phyloP scores from a whole-genome alignment of 2,329 filamentous ascomycete species.

The Zymoseptoria tritici region DNA sequence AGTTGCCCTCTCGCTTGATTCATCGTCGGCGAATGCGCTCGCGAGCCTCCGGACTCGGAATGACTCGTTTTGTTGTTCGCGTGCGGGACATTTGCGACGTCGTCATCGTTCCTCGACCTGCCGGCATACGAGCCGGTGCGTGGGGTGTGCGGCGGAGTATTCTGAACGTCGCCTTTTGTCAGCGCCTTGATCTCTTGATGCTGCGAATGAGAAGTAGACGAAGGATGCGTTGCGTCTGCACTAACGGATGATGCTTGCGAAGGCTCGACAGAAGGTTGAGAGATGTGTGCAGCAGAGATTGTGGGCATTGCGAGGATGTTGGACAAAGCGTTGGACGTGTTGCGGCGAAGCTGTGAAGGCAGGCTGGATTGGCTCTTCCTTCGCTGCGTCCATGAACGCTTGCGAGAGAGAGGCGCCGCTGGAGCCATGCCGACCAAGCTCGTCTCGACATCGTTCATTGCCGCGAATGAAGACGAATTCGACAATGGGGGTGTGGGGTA shows the following conservation, averaged over 20 bases:
- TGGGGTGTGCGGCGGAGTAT: conserved; percentile 82
- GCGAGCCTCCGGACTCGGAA: conserved; percentile 27
- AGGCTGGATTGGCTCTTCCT: conserved; percentile 18
- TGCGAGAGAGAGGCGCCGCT: conserved; percentile 15
- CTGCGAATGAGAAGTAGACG: conserved; percentile 45
- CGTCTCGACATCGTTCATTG: conserved; percentile 22
- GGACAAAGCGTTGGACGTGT: conserved; percentile 50
- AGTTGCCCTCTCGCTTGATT: conserved; percentile 77
- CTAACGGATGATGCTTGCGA: conserved; percentile 48
- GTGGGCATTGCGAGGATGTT: conserved; percentile 57
- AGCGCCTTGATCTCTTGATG: conserved; percentile 62
- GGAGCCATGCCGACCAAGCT: conserved; percentile 11
- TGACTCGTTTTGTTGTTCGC: conserved; percentile 34
- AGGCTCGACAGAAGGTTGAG: conserved; percentile 54
- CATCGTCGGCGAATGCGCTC: conserved; percentile 46
- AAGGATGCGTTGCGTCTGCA: conserved; percentile 40
- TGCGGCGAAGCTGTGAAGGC: conserved; percentile 28
- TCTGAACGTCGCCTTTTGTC: conserved; percentile 81
- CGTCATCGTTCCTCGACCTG: conserved; percentile 28
- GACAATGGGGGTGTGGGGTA: conserved; percentile 38
- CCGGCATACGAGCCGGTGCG: conserved; percentile 70
- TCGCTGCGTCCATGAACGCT: conserved; percentile 20
- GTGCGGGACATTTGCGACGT: conserved; percentile 12
- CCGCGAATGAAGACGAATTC: conserved; percentile 32
- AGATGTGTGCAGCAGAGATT: conserved; percentile 61